Evolutionary conservation across 2,329 filamentous ascomycete genomes (phyloP).

Genomic region (Hypomyces perniciosus): DNA sequence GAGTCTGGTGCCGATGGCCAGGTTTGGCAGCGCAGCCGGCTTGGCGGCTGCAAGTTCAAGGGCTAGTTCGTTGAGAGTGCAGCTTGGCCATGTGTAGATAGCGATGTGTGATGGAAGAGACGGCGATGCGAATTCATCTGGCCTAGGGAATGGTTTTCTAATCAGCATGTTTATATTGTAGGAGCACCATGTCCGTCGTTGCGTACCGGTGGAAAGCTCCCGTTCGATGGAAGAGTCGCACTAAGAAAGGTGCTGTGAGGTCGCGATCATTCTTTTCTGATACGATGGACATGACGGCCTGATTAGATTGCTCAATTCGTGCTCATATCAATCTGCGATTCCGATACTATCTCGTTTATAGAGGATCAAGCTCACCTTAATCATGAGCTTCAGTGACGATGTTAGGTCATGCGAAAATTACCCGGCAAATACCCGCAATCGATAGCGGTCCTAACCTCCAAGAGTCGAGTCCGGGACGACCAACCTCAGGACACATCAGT

Average conservation of each 20-base stretch:
- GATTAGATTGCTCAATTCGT: no score
- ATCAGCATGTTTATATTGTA: background rate
- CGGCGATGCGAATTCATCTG: conserved; percentile 61
- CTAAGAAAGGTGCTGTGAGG: conserved; percentile 70
- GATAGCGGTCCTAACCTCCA: conserved; percentile 14
- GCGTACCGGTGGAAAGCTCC: conserved; percentile 63
- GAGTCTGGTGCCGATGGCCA: conserved; percentile 75
- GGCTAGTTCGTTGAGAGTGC: conserved; percentile 74
- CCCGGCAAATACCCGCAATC: conserved; percentile 25
- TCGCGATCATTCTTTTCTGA: conserved; percentile 48
- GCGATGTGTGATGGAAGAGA: conserved; percentile 61
- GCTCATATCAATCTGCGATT: no score
- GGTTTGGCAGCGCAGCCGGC: conserved; percentile 63
- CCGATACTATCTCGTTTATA: no score
- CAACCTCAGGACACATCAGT: background rate
- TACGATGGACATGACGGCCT: conserved; percentile 20
- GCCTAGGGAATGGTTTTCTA: conserved; percentile 36
- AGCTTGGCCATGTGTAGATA: conserved; percentile 81
- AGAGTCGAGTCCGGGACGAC: background rate
- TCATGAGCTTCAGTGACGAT: no score
- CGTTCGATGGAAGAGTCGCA: conserved; percentile 77
- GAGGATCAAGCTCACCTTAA: no score
- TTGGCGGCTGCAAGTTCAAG: conserved; percentile 64
- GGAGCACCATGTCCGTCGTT: background rate
- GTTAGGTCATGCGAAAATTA: conserved; percentile 13